Evolutionary conservation across 306 rosid genomes (phyloP), one percentile per base, ranked within the genome.

Genomic region (Mimosa bimucronata): DNA sequence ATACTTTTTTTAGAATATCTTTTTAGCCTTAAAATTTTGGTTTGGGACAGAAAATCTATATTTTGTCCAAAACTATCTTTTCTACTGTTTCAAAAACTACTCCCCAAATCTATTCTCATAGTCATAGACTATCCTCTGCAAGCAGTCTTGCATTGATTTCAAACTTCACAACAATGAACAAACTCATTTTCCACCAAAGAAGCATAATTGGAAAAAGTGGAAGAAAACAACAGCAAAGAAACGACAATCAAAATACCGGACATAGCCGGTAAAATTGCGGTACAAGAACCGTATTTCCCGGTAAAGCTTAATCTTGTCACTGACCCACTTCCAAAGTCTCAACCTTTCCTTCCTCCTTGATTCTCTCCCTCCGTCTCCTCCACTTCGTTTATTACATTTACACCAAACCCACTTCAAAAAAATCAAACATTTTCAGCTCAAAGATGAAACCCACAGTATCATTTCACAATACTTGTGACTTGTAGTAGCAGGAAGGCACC

Each of bases 271-370:
- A 50, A 77, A 70, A 72, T 8, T 42, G 14, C 8, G n/a, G 12
- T 45, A 44, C 46, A 48, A 23, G 30, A 71, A 82, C 86, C 75
- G 73, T 81, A 15, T 82, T 62, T 82, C 7, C 64, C 28, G 81
- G 88, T 85, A 13, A 85, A 41, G 52, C 67, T 73, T 79, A 58
- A 71, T 52, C 82, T 48, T 62, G 48, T 58, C 37, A 6, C 58
- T 0, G 55, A 34, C 26, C 60, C 57, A 50, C 57, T 1, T 16
- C 57, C 57, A 50, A 50, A 50, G 57, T 50, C 23, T 64, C 45
- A 30, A 77, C 68, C 34, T 60, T 21, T 26, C 14, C 44, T 26
- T 10, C 38, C 66, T n/a, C 74, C 76, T 73, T 13, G 46, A 46
- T 52, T 79, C 71, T 76, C 78, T 52, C 38, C 38, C 57, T 21